These are phyloP conservation scores for Coemansia sp. DNA, from an alignment of 192 early-diverging fungal genomes.

Conservation along the genomic window DNA sequence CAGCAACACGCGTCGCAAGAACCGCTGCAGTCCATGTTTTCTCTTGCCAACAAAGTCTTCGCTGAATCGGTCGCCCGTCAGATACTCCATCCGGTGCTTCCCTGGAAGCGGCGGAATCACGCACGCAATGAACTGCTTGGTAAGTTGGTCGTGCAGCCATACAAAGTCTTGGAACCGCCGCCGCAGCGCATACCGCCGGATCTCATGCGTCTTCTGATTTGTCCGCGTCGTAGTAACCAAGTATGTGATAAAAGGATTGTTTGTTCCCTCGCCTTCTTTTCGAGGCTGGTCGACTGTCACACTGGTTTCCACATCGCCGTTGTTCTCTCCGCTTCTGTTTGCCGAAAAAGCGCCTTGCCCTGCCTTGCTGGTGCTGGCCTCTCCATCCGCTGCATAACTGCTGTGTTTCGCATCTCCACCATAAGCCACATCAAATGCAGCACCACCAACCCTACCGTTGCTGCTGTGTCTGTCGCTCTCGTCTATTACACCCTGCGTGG, in stretches of 20 bases:
- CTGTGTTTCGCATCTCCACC: conserved; percentile 11
- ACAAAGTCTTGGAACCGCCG: conserved; percentile 95
- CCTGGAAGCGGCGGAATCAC: conserved; percentile 90
- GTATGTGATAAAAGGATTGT: conserved; percentile 79
- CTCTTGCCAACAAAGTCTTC: conserved; percentile 88
- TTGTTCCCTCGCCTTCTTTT: conserved; percentile 88
- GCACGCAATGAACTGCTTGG: conserved; percentile 72
- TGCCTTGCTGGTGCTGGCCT: conserved; percentile 1
- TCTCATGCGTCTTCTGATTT: conserved; percentile 25
- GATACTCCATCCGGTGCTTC: conserved; percentile 89
- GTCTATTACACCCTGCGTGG: neutral
- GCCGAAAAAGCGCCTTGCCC: conserved; percentile 8
- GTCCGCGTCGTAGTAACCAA: conserved; percentile 64
- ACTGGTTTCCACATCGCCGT: conserved; percentile 36
- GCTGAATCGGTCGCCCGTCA: conserved; percentile 93
- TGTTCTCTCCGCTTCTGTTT: neutral
- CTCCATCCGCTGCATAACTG: conserved; percentile 2
- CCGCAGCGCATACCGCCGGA: conserved; percentile 64
- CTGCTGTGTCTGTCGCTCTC: conserved; percentile 12
- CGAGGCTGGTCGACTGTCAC: conserved; percentile 76
- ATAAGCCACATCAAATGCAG: conserved; percentile 38
- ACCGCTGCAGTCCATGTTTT: conserved; percentile 74
- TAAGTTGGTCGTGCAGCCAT: conserved; percentile 77
- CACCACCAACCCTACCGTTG: neutral
- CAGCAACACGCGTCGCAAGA: conserved; percentile 73